phyloP scores from a whole-genome alignment of 768 basidiomycete genomes.

The Pholiota microspora region DNA sequence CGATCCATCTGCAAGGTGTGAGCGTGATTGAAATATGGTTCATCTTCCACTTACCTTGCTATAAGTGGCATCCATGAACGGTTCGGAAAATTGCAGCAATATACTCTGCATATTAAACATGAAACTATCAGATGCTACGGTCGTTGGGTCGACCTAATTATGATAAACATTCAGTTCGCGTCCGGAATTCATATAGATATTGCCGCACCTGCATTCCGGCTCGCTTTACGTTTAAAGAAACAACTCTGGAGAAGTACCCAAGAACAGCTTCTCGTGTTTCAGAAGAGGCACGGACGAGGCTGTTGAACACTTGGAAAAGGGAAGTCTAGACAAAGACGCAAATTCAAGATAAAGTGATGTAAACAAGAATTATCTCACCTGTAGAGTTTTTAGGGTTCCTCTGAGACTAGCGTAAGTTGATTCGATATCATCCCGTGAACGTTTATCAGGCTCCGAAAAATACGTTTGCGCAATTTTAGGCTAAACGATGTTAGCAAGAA shows the following conservation, averaged over 20 bases:
- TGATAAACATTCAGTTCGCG: conserved; percentile 3
- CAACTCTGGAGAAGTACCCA: conserved; percentile 72
- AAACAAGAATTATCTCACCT: conserved; percentile 41
- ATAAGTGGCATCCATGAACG: conserved; percentile 91
- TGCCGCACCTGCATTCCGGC: conserved; percentile 81
- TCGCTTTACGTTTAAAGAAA: conserved; percentile 78
- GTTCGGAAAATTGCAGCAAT: conserved; percentile 83
- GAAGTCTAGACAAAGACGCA: conserved; percentile 35
- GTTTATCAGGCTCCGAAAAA: conserved; percentile 83
- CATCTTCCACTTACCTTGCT: conserved; percentile 83
- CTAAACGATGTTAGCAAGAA: conserved; percentile 36
- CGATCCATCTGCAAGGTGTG: conserved; percentile 68
- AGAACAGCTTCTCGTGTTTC: conserved; percentile 80
- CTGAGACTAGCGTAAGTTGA: conserved; percentile 83
- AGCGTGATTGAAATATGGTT: background rate
- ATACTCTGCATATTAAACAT: conserved; percentile 89
- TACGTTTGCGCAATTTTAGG: conserved; percentile 74
- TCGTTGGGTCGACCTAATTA: conserved; percentile 72
- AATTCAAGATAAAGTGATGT: background rate
- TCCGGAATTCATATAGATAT: background rate
- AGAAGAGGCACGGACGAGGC: conserved; percentile 80
- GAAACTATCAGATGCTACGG: conserved; percentile 88
- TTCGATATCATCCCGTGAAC: conserved; percentile 70
- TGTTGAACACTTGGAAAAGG: conserved; percentile 86
- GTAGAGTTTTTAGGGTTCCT: conserved; percentile 81